phyloP scores from a whole-genome alignment of 345 rosid species.

The Anastatica hierochuntica region DNA sequence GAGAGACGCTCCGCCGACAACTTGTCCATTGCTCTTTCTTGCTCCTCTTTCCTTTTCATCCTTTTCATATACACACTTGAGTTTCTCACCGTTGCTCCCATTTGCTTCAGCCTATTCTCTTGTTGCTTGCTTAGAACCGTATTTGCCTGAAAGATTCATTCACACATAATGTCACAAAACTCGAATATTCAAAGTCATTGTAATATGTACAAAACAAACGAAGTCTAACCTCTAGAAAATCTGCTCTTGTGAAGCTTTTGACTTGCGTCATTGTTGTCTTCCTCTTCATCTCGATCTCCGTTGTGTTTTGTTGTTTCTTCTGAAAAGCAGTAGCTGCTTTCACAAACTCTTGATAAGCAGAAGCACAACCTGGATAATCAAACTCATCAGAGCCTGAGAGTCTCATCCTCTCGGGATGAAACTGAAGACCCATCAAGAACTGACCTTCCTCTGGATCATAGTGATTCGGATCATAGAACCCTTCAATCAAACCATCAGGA shows the following conservation, averaged over 20 bases:
- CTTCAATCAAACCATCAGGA: slow-evolving; percentile 59
- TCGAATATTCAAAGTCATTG: too few species aligned
- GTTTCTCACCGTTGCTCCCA: slow-evolving; percentile 70
- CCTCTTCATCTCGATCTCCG: slow-evolving; percentile 35
- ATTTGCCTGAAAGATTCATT: slow-evolving; percentile 26
- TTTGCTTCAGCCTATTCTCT: slow-evolving; percentile 54
- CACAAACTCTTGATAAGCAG: slow-evolving; percentile 50
- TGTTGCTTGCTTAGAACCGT: slow-evolving; percentile 43
- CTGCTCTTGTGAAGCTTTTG: slow-evolving; percentile 41
- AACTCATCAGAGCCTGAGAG: slow-evolving; percentile 34
- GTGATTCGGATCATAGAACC: slow-evolving; percentile 53
- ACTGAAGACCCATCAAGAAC: slow-evolving; percentile 56
- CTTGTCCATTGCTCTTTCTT: slow-evolving; percentile 42
- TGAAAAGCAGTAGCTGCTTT: slow-evolving; percentile 46
- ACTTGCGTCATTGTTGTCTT: too few species aligned
- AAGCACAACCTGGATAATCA: slow-evolving; percentile 47
- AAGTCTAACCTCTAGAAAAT: slow-evolving; percentile 35
- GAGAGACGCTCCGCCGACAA: slow-evolving; percentile 34
- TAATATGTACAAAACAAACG: too few species aligned
- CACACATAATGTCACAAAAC: background rate
- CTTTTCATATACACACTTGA: slow-evolving; percentile 29
- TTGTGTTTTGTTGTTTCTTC: slow-evolving; percentile 20
- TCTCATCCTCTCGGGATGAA: slow-evolving; percentile 69
- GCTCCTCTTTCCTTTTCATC: slow-evolving; percentile 36
- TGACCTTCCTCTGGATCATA: slow-evolving; percentile 51